A percentile compares a stretch with the other conserved stretches of the same genome.
Evolutionary conservation across 179 eudicot species (phyloP).

Genomic region (Pouteria campechiana): DNA sequence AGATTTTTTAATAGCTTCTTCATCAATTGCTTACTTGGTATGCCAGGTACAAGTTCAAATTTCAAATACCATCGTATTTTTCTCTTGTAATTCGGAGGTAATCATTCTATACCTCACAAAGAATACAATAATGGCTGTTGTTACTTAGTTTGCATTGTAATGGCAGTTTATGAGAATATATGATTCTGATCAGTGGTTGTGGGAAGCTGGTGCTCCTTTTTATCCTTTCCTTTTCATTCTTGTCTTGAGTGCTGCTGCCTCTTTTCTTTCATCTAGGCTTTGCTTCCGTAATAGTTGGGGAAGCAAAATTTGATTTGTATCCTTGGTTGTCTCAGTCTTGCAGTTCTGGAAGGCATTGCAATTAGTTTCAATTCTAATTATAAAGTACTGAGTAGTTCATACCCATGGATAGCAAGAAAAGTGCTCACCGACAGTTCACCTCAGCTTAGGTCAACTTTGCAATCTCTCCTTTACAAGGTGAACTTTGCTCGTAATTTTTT

Average conservation of each 20-base stretch:
- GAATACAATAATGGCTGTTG: too few relatives aligned
- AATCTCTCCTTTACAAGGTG: constrained; percentile 81
- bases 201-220: too few relatives aligned
- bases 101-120: constrained; percentile 5
- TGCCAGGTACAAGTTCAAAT: constrained; percentile 94
- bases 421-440: constrained; percentile 82
- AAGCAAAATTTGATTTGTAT: not conserved
- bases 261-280: too few relatives aligned
- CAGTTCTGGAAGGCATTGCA: constrained; percentile 96
- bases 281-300: too few relatives aligned
- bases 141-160: too few relatives aligned
- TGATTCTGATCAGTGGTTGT: too few relatives aligned
- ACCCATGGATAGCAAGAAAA: constrained; percentile 93
- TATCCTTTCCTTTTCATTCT: too few relatives aligned
- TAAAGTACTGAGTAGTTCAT: constrained; percentile 93
- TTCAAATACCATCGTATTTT: constrained; percentile 87
- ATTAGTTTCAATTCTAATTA: constrained; percentile 62
- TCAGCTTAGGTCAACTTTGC: constrained; percentile 59
- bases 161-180: too few relatives aligned
- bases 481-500: not conserved
- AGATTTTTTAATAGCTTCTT: too few relatives aligned
- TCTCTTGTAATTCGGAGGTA: constrained; percentile 93
- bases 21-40: too few relatives aligned
- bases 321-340: constrained; percentile 45
- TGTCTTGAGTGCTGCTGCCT: too few relatives aligned